Conservation (phyloP, 768 basidiomycete genomes). For the Guyanaporus albipodus region DNA sequence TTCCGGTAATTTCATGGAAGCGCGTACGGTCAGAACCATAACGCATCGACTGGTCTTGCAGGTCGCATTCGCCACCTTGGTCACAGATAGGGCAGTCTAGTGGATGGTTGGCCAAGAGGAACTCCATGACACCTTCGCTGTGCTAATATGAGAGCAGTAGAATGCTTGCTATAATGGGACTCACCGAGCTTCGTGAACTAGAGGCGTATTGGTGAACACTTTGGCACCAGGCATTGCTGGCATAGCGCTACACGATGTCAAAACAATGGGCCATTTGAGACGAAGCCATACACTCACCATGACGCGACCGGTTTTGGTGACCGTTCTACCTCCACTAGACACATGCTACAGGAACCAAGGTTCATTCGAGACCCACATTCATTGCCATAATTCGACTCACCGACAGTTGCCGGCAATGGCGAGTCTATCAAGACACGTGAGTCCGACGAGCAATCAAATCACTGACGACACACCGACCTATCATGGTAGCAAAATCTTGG, state of each 20-base stretch:
- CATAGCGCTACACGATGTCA: slow-evolving; percentile 65
- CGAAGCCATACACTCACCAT: slow-evolving; percentile 49
- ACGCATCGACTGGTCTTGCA: slow-evolving; percentile 99
- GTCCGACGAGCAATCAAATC: background rate
- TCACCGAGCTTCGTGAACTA: slow-evolving; percentile 84
- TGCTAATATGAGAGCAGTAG: slow-evolving; percentile 8
- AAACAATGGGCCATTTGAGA: background rate
- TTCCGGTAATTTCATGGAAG: slow-evolving; percentile 98
- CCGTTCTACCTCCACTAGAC: slow-evolving; percentile 94
- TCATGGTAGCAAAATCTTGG: slow-evolving; percentile 84
- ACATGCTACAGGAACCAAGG: slow-evolving; percentile 63
- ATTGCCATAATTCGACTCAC: slow-evolving; percentile 40
- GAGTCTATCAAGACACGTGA: slow-evolving; percentile 46
- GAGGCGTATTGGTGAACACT: slow-evolving; percentile 89
- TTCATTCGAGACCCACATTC: slow-evolving; percentile 6
- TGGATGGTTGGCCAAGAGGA: slow-evolving; percentile 95
- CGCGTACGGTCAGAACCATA: slow-evolving; percentile 97
- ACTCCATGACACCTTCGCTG: slow-evolving; percentile 99
- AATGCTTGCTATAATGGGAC: slow-evolving; percentile 3
- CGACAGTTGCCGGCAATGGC: slow-evolving; percentile 98
- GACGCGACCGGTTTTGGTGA: slow-evolving; percentile 95
- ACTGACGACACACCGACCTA: slow-evolving; percentile 40
- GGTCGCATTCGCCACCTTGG: slow-evolving; percentile 97
- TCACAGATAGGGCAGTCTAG: slow-evolving; percentile 99
- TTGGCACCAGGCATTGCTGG: slow-evolving; percentile 94